Base-by-base conservation (phyloP, 2,329 filamentous ascomycete species). In the Passalora sequoiae region DNA sequence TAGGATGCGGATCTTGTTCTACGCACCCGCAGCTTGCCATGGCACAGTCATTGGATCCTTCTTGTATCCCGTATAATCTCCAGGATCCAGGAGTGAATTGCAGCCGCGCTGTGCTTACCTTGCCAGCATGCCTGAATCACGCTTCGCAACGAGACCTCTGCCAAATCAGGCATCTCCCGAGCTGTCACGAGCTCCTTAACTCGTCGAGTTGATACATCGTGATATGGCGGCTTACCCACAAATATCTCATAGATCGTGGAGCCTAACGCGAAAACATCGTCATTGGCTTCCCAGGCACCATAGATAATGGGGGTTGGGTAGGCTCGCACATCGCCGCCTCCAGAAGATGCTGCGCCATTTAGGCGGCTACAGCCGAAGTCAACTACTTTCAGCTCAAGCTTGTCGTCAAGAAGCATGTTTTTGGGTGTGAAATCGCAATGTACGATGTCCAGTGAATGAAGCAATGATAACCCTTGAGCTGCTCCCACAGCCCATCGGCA, bases 341-440 rank as follows among this genome's bases (percentile, higher is more conserved):
- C 24, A 12, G 24, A 27, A 7, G 24, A 27, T 27, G 6, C 6
- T 4, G 40, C 13, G 10, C 32, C 40, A 22, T 33, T 22, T 15
- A 43, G 22, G 15, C 30, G 37, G 9, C 15, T 20, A 24, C 32
- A 30, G 9, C 30, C 32, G 21, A 43, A 43, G 19, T 43, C 40
- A 12, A 24, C 15, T 7, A 43, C 28, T 24, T 43, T 43, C 6
- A 38, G 40, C 22, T 19, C 32, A 6, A 38, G 22, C 16, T 15
- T 37, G 15, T 19, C 24, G 32, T 43, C 25, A 7, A 43, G 40
- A 6, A 43, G 40, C 40, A 43, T 43, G 20, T 43, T 43, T 13
- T 16, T 12, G 12, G 32, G 40, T 16, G 31, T 43, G 6, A 43
- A 35, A 27, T 38, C 40, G 13, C 32, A 37, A 12, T 29, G 32